These are phyloP conservation scores for Sporothrix globosa DNA, from an alignment of 2,329 filamentous ascomycete species.

Conservation along the genomic window DNA sequence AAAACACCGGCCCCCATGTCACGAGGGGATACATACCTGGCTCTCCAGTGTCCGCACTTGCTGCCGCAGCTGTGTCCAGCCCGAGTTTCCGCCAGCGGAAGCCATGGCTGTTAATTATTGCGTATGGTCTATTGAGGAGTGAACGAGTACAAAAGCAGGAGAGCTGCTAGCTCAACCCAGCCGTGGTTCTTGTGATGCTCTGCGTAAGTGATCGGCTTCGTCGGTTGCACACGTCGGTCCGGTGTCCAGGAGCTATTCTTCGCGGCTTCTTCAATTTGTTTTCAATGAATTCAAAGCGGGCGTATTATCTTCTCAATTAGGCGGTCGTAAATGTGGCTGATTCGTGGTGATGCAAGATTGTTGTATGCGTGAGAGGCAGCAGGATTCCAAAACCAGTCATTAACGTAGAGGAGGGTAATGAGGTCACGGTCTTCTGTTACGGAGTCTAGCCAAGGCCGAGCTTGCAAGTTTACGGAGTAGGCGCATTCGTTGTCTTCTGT, in stretches of 20 bases:
- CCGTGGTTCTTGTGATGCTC: background rate
- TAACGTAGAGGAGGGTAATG: slow-evolving; percentile 14
- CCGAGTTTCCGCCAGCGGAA: slow-evolving; percentile 47
- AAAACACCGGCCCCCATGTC: background rate
- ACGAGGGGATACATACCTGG: slow-evolving; percentile 63
- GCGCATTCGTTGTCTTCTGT: background rate
- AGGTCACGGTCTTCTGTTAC: slow-evolving; percentile 21
- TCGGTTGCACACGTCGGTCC: background rate
- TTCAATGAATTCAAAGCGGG: background rate
- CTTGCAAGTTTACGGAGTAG: background rate
- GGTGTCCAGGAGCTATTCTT: background rate
- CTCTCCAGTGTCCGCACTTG: slow-evolving; percentile 87
- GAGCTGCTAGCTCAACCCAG: background rate
- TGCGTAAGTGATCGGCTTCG: slow-evolving; percentile 2
- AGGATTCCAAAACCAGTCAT: background rate
- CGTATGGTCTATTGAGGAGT: background rate
- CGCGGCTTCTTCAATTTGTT: background rate
- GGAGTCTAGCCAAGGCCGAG: background rate
- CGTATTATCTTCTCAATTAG: background rate
- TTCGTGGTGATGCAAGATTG: background rate
- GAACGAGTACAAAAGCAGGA: background rate
- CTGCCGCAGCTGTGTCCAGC: slow-evolving; percentile 93
- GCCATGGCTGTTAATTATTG: slow-evolving; percentile 31
- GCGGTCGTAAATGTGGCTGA: background rate
- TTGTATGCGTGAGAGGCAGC: background rate